phyloP scores from a whole-genome alignment of 306 rosid species.

The Cicer yamashitae region DNA sequence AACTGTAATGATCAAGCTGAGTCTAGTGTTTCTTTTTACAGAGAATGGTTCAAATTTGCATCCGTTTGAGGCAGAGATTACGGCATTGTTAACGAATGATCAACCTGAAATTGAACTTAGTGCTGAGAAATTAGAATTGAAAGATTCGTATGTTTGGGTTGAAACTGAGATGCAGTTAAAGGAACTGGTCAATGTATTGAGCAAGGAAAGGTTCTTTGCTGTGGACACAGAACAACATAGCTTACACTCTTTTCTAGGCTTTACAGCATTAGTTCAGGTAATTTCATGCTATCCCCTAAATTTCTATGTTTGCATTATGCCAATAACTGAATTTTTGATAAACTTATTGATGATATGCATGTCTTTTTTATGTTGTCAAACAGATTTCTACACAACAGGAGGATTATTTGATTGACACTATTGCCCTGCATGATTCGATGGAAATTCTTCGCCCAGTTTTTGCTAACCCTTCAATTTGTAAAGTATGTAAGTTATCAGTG shows the following conservation, averaged over 20 bases:
- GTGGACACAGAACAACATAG: conserved; percentile 97
- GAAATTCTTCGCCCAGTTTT: conserved; percentile 73
- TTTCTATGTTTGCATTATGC: conserved; percentile 10
- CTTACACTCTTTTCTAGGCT: conserved; percentile 77
- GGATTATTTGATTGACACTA: conserved; percentile 90
- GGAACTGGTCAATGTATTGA: conserved; percentile 63
- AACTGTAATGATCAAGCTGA: conserved; percentile 18
- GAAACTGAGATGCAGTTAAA: conserved; percentile 63
- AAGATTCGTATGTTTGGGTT: conserved; percentile 69
- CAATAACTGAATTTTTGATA: conserved; percentile 28
- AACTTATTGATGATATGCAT: conserved; percentile 8
- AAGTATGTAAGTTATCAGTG: conserved; percentile 58
- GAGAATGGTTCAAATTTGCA: conserved; percentile 61
- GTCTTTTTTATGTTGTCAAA: conserved; percentile 28
- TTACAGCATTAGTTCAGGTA: conserved; percentile 87
- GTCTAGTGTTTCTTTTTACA: conserved; percentile 36
- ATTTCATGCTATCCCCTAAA: neutral
- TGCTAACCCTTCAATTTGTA: conserved; percentile 75
- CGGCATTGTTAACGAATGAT: conserved; percentile 52
- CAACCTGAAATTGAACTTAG: conserved; percentile 53
- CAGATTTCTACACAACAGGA: conserved; percentile 78
- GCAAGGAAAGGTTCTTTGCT: conserved; percentile 61
- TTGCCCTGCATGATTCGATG: conserved; percentile 84
- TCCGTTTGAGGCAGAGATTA: conserved; percentile 74
- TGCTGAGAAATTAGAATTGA: conserved; percentile 57